Percentiles rank a stretch among this genome's conserved stretches.
phyloP scores from a whole-genome alignment of 75 land plant species.

The Azolla pinnata region DNA sequence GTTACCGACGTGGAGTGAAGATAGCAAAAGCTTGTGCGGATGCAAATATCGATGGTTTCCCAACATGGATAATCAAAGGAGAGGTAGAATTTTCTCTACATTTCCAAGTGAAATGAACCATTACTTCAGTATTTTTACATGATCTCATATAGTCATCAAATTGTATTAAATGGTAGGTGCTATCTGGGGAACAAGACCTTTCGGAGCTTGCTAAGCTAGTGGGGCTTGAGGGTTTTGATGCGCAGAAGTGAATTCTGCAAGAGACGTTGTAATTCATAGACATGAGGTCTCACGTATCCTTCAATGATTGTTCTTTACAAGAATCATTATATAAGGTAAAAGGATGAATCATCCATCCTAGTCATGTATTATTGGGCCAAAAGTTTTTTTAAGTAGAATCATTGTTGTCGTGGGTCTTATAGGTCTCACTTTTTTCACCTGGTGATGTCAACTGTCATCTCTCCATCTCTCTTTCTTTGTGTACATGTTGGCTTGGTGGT shows the following conservation, averaged over 20 bases:
- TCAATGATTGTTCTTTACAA: too few relatives aligned
- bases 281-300: too few relatives aligned
- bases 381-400: too few relatives aligned
- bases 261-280: too few relatives aligned
- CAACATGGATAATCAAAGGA: conserved; percentile 81
- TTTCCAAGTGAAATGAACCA: neutral
- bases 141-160: neutral
- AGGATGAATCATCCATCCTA: too few relatives aligned
- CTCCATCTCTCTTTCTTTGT: too few relatives aligned
- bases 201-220: conserved; percentile 38
- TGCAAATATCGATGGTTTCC: conserved; percentile 64
- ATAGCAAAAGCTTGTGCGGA: conserved; percentile 54
- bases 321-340: too few relatives aligned
- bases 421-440: too few relatives aligned
- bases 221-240: conserved; percentile 14
- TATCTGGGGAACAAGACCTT: conserved; percentile 42
- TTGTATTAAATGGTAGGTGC: conserved; percentile 27
- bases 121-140: neutral
- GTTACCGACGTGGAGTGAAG: conserved; percentile 56
- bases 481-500: too few relatives aligned
- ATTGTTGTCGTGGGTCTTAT: too few relatives aligned
- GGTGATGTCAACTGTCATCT: too few relatives aligned
- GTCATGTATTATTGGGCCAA: too few relatives aligned
- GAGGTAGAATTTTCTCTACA: conserved; percentile 27
- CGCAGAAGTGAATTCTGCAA: neutral